Evolutionary conservation across 202 grass and related monocot genomes (phyloP).

Genomic region (Elaeis oleifera): DNA sequence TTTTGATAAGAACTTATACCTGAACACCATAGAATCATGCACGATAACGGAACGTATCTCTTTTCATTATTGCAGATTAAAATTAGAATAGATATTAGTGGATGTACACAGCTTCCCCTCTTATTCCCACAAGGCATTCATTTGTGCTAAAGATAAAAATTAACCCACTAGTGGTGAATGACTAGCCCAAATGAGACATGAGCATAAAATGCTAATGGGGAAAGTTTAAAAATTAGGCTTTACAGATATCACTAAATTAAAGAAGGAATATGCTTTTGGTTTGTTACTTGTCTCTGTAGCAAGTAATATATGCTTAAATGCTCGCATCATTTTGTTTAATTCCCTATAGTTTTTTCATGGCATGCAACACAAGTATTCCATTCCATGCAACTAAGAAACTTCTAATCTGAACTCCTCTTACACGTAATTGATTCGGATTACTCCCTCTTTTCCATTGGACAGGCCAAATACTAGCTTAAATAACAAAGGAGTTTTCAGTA

Average conservation of each 20-base stretch:
- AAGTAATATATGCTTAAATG: background rate
- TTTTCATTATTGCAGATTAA: background rate
- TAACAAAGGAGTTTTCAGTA: background rate
- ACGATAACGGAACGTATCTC: background rate
- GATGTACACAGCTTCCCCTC: background rate
- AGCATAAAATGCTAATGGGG: background rate
- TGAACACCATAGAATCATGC: background rate
- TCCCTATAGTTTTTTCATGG: background rate
- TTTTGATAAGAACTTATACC: slow-evolving; percentile 2
- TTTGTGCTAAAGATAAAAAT: background rate
- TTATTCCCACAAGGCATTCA: background rate
- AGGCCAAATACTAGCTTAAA: too few relatives aligned
- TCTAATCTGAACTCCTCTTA: background rate
- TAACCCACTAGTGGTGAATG: background rate
- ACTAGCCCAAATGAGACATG: slow-evolving; percentile 5
- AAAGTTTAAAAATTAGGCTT: background rate
- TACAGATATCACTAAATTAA: background rate
- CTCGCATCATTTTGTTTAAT: background rate
- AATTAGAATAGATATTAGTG: background rate
- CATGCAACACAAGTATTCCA: background rate
- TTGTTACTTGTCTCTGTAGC: background rate
- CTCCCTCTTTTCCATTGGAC: background rate
- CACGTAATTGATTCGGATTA: background rate
- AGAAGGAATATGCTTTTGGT: background rate
- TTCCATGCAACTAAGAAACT: background rate